These are phyloP conservation scores for Helicostylum pulchrum DNA, from an alignment of 192 early-diverging fungal genomes.

Conservation along the genomic window DNA sequence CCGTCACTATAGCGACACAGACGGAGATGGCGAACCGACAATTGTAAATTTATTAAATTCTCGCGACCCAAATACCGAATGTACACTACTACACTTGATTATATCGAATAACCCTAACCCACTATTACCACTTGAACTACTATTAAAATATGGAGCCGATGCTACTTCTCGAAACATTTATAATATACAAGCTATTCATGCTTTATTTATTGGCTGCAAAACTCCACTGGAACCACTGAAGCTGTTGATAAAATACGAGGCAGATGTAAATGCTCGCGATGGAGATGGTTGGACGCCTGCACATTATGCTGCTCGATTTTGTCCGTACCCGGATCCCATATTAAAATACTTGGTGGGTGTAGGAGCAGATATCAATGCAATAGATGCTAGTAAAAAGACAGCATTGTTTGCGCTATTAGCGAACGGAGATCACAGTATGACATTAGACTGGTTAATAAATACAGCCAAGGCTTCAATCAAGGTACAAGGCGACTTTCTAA, in stretches of 20 bases:
- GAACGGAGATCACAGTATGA: slow-evolving; percentile 25
- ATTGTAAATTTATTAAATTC: slow-evolving; percentile 14
- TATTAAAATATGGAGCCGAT: slow-evolving; percentile 28
- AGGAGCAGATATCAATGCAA: slow-evolving; percentile 35
- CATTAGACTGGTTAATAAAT: slow-evolving; percentile 21
- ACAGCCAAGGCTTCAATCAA: slow-evolving; percentile 12
- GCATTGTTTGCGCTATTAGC: slow-evolving; percentile 32
- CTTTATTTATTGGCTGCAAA: slow-evolving; percentile 17
- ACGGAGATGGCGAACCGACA: not conserved
- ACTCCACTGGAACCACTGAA: slow-evolving; percentile 6
- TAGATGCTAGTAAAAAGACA: slow-evolving; percentile 22
- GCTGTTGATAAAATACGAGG: slow-evolving; percentile 35
- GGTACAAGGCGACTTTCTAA: slow-evolving; percentile 22
- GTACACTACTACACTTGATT: slow-evolving; percentile 29
- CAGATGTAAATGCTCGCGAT: slow-evolving; percentile 58
- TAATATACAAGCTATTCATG: slow-evolving; percentile 24
- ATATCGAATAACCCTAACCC: slow-evolving; percentile 24
- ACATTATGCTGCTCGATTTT: slow-evolving; percentile 37
- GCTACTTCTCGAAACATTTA: slow-evolving; percentile 21
- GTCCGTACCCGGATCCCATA: slow-evolving; percentile 6
- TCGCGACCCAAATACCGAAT: slow-evolving; percentile 30
- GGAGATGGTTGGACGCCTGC: slow-evolving; percentile 62
- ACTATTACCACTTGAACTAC: slow-evolving; percentile 9
- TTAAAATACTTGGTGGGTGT: slow-evolving; percentile 21
- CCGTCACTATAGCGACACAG: not conserved